Evolutionary conservation across 331 rosid species (phyloP), one percentile per base, ranked within the genome.

Genomic region (Ulmus americana): DNA sequence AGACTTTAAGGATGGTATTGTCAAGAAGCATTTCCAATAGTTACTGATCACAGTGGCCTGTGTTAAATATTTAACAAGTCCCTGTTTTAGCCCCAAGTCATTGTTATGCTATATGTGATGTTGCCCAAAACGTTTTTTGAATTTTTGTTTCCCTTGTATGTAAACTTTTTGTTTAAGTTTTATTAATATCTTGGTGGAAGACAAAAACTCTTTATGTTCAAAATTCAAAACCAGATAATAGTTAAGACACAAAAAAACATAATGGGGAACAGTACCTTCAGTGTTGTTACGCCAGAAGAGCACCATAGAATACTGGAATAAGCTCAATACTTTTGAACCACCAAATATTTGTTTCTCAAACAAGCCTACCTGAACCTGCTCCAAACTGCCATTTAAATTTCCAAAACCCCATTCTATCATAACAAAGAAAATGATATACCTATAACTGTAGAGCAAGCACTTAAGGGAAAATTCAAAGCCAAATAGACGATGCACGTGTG

Each of bases 311-410:
- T 87, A 89, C 75, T 90, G 99, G 77, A 83, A 80, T 73, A 94
- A 76, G 95, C 85, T 87, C 70, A 84, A 2, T 28, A 28, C 78
- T 79, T 77, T 79, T 77, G 84, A 80, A 76, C 86, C 95, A 63
- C 91, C 95, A 65, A 82, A 85, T 72, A 94, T 57, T 76, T 85
- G 95, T 67, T 81, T 81, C 70, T 87, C 90, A 77, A 94, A 94
- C 79, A 85, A 75, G 61, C 76, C 83, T 38, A 87, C 90, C 95
- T 94, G 99, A 82, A 87, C 95, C 88, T 94, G 97, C 97, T 90
- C 99, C 97, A 94, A 87, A 87, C 99, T 94, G 98, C 95, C 94
- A 94, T 85, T 85, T 87, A 85, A 82, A 85, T 85, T 83, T 85
- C 94, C 95, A 89, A 82, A 85, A 83, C 84, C 75, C 74, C 74